A percentile compares a stretch with the other conserved stretches of the same genome.
phyloP scores from a whole-genome alignment of 108 stramenopile species.

The Pseudonitzschia delicatissima region DNA sequence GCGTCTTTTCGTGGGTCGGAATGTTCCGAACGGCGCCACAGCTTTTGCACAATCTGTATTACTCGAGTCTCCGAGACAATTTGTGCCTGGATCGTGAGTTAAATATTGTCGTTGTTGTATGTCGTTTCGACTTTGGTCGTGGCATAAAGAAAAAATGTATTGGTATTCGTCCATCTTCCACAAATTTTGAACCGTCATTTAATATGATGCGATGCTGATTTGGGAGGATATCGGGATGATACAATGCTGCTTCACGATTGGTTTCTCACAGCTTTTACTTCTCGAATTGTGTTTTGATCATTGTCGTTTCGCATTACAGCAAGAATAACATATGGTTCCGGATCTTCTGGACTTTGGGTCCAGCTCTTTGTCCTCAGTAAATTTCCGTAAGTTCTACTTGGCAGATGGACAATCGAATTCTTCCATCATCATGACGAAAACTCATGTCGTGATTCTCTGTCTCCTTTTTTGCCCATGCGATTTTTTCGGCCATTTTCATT shows the following conservation, averaged over 20 bases:
- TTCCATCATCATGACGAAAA: not conserved
- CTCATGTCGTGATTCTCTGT: not conserved
- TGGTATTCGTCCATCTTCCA: not conserved
- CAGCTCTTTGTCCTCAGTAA: slow-evolving; percentile 90
- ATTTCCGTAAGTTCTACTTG: slow-evolving; percentile 59
- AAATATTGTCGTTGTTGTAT: too few species aligned
- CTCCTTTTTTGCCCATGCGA: not conserved
- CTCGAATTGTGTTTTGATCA: too few species aligned
- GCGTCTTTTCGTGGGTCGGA: slow-evolving; percentile 86
- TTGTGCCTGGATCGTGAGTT: slow-evolving; percentile 75
- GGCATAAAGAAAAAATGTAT: not conserved
- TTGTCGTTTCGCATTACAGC: not conserved
- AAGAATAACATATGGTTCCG: slow-evolving; percentile 60
- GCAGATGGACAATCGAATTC: not conserved
- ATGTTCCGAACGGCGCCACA: slow-evolving; percentile 81
- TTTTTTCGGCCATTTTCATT: not conserved
- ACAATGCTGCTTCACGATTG: too few species aligned
- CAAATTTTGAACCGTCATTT: too few species aligned
- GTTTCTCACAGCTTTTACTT: too few species aligned
- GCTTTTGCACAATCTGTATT: slow-evolving; percentile 72
- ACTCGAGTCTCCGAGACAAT: slow-evolving; percentile 50
- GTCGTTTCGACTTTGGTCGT: too few species aligned
- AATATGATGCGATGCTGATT: too few species aligned
- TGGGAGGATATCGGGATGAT: too few species aligned
- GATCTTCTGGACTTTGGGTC: slow-evolving; percentile 89